A percentile compares a stretch with the other conserved stretches of the same genome.
phyloP scores from a whole-genome alignment of 2,329 filamentous ascomycete species.

The Epichloe coenophiala region DNA sequence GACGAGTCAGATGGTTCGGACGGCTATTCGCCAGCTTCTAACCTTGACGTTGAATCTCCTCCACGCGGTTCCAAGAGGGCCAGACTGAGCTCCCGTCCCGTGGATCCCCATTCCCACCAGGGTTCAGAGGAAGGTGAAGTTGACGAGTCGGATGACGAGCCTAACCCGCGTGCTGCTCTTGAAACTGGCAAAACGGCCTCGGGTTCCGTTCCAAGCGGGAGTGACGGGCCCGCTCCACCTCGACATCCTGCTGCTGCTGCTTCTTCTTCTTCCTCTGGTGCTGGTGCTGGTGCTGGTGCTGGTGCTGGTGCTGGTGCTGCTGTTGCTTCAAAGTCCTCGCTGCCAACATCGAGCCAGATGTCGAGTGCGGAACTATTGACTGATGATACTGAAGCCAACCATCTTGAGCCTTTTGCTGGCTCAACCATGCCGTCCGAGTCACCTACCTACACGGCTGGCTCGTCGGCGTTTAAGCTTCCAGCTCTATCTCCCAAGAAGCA shows the following conservation, averaged over 20 bases:
- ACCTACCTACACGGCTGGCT: constrained; percentile 10
- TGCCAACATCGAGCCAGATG: not conserved
- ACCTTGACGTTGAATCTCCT: not conserved
- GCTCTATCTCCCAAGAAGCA: constrained; percentile 13
- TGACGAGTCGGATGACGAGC: constrained; percentile 11
- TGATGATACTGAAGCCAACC: not conserved
- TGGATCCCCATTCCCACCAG: constrained; percentile 1
- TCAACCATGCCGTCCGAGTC: constrained; percentile 11
- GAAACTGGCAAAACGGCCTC: constrained; percentile 3
- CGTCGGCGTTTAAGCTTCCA: constrained; percentile 15
- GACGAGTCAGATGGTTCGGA: constrained; percentile 3
- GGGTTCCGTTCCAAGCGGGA: not conserved
- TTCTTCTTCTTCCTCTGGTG: not conserved
- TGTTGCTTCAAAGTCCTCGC: not conserved
- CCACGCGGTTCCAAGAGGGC: constrained; percentile 10
- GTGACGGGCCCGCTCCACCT: not conserved
- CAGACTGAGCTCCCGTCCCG: constrained; percentile 6
- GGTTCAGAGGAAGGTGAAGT: constrained; percentile 22
- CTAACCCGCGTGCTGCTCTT: constrained; percentile 5
- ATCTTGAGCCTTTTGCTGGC: not conserved
- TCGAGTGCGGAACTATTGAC: not conserved
- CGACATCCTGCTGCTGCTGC: not conserved
- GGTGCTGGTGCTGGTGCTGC: not conserved
- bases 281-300: not conserved
- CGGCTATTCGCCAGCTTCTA: not conserved